Evolutionary conservation across 2,329 filamentous ascomycete genomes (phyloP).

Genomic region (Ascochyta viciae-villosae): DNA sequence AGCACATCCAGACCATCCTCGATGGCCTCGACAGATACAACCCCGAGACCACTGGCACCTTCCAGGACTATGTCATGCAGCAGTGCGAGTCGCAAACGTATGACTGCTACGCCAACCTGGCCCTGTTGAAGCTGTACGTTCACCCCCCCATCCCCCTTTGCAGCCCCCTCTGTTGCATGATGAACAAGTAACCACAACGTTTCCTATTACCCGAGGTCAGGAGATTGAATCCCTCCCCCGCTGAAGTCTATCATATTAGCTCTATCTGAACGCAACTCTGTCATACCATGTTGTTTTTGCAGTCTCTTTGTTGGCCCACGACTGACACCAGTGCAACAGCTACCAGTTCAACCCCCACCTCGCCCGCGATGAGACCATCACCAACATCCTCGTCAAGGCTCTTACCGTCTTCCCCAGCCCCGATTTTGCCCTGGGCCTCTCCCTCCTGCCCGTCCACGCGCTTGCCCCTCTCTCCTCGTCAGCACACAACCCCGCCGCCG

Average conservation of each 20-base stretch:
- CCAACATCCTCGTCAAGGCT: slow-evolving; percentile 98
- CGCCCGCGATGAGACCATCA: slow-evolving; percentile 94
- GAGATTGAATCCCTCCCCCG: slow-evolving; percentile 64
- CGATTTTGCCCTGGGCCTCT: slow-evolving; percentile 92
- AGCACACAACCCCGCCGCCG: slow-evolving; percentile 59
- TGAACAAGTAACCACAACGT: slow-evolving; percentile 80
- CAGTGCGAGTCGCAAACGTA: slow-evolving; percentile 95
- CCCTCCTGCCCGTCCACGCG: slow-evolving; percentile 87
- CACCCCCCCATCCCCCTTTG: slow-evolving; percentile 12
- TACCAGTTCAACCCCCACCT: slow-evolving; percentile 99
- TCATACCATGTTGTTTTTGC: not conserved
- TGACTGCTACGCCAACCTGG: slow-evolving; percentile 96
- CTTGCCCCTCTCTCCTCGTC: slow-evolving; percentile 66
- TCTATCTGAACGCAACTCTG: slow-evolving; percentile 69
- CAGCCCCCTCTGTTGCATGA: slow-evolving; percentile 60
- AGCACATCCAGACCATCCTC: slow-evolving; percentile 90
- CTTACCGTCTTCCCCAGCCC: slow-evolving; percentile 96
- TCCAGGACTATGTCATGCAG: slow-evolving; percentile 92
- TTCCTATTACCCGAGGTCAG: slow-evolving; percentile 96
- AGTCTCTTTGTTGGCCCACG: not conserved
- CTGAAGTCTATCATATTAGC: slow-evolving; percentile 76
- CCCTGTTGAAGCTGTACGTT: slow-evolving; percentile 94
- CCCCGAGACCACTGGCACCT: slow-evolving; percentile 89
- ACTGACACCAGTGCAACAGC: slow-evolving; percentile 58
- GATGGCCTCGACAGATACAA: slow-evolving; percentile 99